Evolutionary conservation across 345 rosid species (phyloP).

Genomic region (Salix arbutifolia): DNA sequence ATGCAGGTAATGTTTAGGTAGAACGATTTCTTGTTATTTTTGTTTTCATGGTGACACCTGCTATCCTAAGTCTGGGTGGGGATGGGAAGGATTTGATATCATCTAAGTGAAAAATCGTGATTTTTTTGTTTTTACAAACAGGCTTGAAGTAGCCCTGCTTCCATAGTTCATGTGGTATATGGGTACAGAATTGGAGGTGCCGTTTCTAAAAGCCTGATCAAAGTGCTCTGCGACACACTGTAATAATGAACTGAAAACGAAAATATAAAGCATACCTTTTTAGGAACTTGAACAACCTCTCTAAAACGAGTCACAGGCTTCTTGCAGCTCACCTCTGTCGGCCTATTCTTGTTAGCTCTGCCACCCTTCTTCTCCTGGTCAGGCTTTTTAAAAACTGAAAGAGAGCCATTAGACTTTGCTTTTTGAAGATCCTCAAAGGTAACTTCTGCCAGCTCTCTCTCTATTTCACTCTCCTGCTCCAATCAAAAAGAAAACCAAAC

Average conservation of each 20-base stretch:
- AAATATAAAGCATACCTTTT: slow-evolving; percentile 41
- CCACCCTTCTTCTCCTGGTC: slow-evolving; percentile 37
- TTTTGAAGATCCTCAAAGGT: slow-evolving; percentile 79
- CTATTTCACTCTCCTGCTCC: slow-evolving; percentile 49
- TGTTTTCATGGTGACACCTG: not conserved
- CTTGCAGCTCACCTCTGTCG: slow-evolving; percentile 66
- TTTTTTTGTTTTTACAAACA: slow-evolving; percentile 22
- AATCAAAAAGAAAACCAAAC: not conserved
- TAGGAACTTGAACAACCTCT: slow-evolving; percentile 74
- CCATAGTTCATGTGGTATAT: slow-evolving; percentile 81
- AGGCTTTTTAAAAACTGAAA: slow-evolving; percentile 31
- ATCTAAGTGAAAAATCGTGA: not conserved
- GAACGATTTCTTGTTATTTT: not conserved
- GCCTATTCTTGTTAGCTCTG: slow-evolving; percentile 83
- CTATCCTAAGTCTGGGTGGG: not conserved
- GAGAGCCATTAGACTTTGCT: slow-evolving; percentile 67
- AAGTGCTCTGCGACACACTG: not conserved
- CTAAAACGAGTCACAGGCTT: slow-evolving; percentile 73
- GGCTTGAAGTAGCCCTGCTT: slow-evolving; percentile 92
- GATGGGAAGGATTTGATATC: not conserved
- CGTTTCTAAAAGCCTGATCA: slow-evolving; percentile 18
- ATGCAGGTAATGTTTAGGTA: slow-evolving; percentile 50
- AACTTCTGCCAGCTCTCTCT: slow-evolving; percentile 58
- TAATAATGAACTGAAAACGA: not conserved
- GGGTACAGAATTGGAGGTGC: slow-evolving; percentile 79